phyloP scores from a whole-genome alignment of 345 rosid genomes.

The Kandelia obovata region DNA sequence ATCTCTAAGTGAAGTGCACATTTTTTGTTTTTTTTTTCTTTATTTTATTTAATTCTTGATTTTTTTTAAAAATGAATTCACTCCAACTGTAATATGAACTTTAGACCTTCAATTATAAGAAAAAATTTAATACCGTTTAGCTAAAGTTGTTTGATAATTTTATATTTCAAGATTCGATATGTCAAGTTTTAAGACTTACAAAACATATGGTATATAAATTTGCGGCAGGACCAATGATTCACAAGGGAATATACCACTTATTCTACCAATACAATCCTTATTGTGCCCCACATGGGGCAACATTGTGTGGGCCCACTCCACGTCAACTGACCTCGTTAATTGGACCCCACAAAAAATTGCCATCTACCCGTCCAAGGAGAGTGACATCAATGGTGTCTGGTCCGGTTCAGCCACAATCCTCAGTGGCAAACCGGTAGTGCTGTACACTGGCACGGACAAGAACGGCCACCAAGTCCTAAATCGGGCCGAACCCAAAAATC shows the following conservation, averaged over 20 bases:
- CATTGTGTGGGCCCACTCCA: conserved; percentile 84
- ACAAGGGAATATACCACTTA: conserved; percentile 69
- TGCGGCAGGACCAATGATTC: conserved; percentile 55
- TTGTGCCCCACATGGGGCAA: conserved; percentile 64
- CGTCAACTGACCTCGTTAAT: conserved; percentile 62
- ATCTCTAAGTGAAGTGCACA: too few species aligned
- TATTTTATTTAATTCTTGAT: too few species aligned
- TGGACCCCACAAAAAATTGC: conserved; percentile 61
- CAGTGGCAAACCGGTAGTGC: conserved; percentile 42
- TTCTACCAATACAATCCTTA: conserved; percentile 76
- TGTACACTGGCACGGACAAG: conserved; percentile 61
- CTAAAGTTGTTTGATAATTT: too few species aligned
- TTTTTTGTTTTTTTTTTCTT: background rate
- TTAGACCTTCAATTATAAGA: too few species aligned
- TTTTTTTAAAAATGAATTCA: background rate
- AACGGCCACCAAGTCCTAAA: conserved; percentile 45
- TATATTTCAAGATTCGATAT: too few species aligned
- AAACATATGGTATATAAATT: background rate
- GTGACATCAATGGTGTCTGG: conserved; percentile 65
- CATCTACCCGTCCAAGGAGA: conserved; percentile 49
- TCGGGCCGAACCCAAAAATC: conserved; percentile 48
- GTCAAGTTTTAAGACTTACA: too few species aligned
- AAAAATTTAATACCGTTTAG: too few species aligned
- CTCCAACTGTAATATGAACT: too few species aligned
- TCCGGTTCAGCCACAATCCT: conserved; percentile 73